A percentile compares a stretch with the other conserved stretches of the same genome.
These are phyloP conservation scores for Ophiobolus disseminans DNA, from an alignment of 2,329 filamentous ascomycete genomes.

Conservation along the genomic window DNA sequence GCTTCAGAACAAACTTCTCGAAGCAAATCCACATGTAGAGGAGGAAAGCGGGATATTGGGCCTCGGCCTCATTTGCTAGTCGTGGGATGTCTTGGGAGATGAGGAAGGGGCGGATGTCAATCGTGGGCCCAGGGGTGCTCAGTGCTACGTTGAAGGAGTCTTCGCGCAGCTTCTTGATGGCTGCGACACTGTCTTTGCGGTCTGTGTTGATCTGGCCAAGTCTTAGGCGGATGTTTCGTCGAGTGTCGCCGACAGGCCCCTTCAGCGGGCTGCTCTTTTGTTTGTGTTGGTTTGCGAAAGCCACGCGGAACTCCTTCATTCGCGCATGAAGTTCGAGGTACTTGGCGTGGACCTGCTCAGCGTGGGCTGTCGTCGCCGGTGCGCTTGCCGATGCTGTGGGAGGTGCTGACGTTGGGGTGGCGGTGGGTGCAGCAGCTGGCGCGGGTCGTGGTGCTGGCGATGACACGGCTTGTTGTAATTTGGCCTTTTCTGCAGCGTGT, in stretches of 20 bases:
- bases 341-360: conserved; percentile 41
- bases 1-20: conserved; percentile 73
- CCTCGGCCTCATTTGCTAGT: conserved; percentile 36
- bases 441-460: conserved; percentile 14
- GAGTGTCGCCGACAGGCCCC: conserved; percentile 36
- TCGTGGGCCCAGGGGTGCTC: conserved; percentile 33
- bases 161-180: conserved; percentile 37
- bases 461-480: conserved; percentile 23
- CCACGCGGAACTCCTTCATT: conserved; percentile 47
- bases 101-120: conserved; percentile 48
- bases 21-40: conserved; percentile 80
- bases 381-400: conserved; percentile 5
- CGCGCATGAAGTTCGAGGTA: conserved; percentile 46
- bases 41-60: conserved; percentile 53
- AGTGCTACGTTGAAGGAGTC: conserved; percentile 37
- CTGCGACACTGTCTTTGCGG: conserved; percentile 32
- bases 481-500: conserved; percentile 34
- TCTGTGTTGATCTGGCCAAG: conserved; percentile 45
- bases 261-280: conserved; percentile 36
- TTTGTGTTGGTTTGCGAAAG: conserved; percentile 37
- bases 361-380: conserved; percentile 20
- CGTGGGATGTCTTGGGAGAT: conserved; percentile 41
- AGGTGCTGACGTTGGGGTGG: conserved; percentile 2
- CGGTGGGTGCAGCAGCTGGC: conserved; percentile 6
- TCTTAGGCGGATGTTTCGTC: conserved; percentile 39